Evolutionary conservation across 2,329 filamentous ascomycete species (phyloP), one percentile per base, ranked within the genome.

Genomic region (Fusarium proliferatum): DNA sequence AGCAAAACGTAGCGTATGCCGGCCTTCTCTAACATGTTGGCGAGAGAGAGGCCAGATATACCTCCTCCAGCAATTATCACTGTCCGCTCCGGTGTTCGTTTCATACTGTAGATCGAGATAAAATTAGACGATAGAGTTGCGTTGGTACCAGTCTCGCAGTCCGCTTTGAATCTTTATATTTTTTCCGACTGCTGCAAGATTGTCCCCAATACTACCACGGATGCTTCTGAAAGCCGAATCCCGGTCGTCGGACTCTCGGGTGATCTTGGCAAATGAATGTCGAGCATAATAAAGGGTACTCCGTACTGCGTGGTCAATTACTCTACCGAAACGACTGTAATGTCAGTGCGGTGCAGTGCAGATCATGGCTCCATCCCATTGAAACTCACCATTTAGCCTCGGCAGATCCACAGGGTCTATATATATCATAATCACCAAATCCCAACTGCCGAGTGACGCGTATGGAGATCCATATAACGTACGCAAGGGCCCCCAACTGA

Each of bases 1-100:
- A 90, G 80, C 1, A 89, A 64, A 5, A 87, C 65, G 69, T 84
- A 89, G 63, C 87, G 82, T 57, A 89, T 84, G 17, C 51, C 53
- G 3, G 43, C 36, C 26, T 21, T 56, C 9, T 75, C 65, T 0
- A 75, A 21, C 60, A 67, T 68, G 3, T 71, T 75, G 9, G 73
- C 66, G 0, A 75, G 41, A 0, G 72, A 49, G 19, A 75, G 66
- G 21, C 69, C 69, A 0, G 73, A 41, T 9, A 75, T 48, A 2
- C 69, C 61, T 5, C 60, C 72, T 7, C 72, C 66, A 1, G 55
- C 66, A n/a, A 75, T 75, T 4, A 75, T 34, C 0, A 68, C 36
- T 3, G 17, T 68, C 9, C 11, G 63, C 0, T 61, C 23, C 2
- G 15, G 4, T 16, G 3, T 23, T 28, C 17, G 2, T 1, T 19